These are phyloP conservation scores for Aureobasidium lini DNA, from an alignment of 2,329 filamentous ascomycete species.

Conservation along the genomic window DNA sequence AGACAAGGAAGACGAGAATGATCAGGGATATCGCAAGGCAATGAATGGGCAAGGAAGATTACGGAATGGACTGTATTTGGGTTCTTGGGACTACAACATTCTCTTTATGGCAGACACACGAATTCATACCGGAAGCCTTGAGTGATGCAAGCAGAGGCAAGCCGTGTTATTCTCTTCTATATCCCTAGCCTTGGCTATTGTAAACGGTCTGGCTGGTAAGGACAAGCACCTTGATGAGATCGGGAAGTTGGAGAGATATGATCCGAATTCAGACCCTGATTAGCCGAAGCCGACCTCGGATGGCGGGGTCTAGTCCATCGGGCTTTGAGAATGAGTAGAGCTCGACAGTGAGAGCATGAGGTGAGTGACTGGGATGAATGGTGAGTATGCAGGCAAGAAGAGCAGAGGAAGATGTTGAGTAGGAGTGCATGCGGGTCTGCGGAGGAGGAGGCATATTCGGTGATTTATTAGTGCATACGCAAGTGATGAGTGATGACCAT, in stretches of 20 bases:
- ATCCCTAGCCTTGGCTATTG: neutral
- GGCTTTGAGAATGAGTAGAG: neutral
- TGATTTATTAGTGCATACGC: neutral
- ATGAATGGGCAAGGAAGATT: neutral
- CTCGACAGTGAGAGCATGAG: neutral
- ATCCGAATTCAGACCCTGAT: neutral
- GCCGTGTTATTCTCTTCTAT: conserved; percentile 3
- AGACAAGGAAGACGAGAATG: neutral
- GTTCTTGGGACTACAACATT: neutral
- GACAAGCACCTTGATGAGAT: neutral
- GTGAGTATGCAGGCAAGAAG: neutral
- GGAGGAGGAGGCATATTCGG: neutral
- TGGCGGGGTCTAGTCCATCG: neutral
- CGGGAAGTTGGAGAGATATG: neutral
- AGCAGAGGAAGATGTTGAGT: neutral
- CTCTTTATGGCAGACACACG: neutral
- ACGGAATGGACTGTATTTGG: neutral
- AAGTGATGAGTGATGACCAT: neutral
- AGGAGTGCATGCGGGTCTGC: neutral
- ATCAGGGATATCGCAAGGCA: neutral
- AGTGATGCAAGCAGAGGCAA: neutral
- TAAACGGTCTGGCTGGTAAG: neutral
- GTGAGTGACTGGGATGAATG: neutral
- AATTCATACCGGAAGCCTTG: neutral
- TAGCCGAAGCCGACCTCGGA: conserved; percentile 4